Percentiles rank a stretch among this genome's conserved stretches.
Conservation (phyloP, 768 basidiomycete genomes). For the Hypsizygus marmoreus region DNA sequence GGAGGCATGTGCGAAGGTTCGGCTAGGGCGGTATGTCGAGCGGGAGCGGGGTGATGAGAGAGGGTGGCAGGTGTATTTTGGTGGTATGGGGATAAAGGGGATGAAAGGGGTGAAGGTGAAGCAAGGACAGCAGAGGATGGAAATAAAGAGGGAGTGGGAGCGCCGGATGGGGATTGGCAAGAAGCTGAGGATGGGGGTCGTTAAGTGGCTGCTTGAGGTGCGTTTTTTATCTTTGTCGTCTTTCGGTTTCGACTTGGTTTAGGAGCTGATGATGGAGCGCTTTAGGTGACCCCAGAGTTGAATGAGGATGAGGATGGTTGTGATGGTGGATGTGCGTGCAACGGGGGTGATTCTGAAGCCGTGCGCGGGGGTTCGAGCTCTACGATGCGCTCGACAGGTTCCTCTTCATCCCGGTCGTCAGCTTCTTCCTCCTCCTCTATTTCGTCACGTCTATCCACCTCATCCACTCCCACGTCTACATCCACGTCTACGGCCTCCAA, state of each 20-base stretch:
- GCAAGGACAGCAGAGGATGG: constrained; percentile 15
- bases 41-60: constrained; percentile 36
- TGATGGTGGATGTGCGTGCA: background rate
- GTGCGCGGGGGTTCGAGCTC: background rate
- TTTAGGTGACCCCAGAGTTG: background rate
- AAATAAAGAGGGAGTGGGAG: background rate
- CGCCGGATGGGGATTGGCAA: constrained; percentile 8
- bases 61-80: constrained; percentile 38
- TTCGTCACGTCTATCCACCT: background rate
- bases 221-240: constrained; percentile 6
- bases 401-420: background rate
- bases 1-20: constrained; percentile 45
- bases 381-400: too few species aligned
- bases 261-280: background rate
- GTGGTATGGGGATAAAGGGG: constrained; percentile 7
- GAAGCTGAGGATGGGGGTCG: constrained; percentile 32
- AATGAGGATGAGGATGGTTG: background rate
- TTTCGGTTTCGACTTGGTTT: background rate
- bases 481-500: background rate
- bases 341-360: too few species aligned
- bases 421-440: background rate
- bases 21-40: constrained; percentile 41
- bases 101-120: constrained; percentile 10
- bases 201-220: constrained; percentile 52
- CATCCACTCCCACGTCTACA: background rate